A percentile compares a stretch with the other conserved stretches of the same genome.
Conservation (phyloP, 805 yeast species). For the Metschnikowia gelsemii region DNA sequence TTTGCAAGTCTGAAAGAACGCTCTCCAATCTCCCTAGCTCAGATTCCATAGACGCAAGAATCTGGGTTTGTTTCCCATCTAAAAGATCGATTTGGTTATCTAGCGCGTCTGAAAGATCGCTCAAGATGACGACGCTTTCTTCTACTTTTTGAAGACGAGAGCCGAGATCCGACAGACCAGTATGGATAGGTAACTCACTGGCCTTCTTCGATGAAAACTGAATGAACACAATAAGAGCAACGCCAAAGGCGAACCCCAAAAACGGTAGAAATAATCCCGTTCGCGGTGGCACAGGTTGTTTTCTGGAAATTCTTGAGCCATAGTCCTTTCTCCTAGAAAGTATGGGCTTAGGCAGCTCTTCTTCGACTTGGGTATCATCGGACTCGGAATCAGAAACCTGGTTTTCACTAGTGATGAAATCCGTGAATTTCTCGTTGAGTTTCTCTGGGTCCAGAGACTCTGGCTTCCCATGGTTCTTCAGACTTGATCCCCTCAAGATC, state of each 20-base stretch:
- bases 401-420: slow-evolving; percentile 14
- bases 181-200: neutral
- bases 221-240: neutral
- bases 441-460: neutral
- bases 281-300: no score
- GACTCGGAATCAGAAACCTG: slow-evolving; percentile 14
- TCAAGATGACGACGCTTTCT: slow-evolving; percentile 15
- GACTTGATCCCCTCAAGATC: slow-evolving; percentile 6
- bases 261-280: no score
- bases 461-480: neutral
- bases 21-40: slow-evolving; percentile 22
- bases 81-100: slow-evolving; percentile 22
- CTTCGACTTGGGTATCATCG: slow-evolving; percentile 8
- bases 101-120: slow-evolving; percentile 19
- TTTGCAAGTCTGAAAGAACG: slow-evolving; percentile 13
- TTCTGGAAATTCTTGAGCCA: neutral
- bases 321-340: neutral
- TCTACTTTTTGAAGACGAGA: slow-evolving; percentile 15
- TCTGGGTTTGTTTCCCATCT: slow-evolving; percentile 19
- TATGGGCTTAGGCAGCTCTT: neutral
- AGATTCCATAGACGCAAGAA: slow-evolving; percentile 14
- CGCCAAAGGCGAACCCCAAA: slow-evolving; percentile 3
- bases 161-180: slow-evolving; percentile 7
- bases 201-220: neutral
- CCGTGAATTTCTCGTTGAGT: slow-evolving; percentile 21